Base-by-base conservation (phyloP, 306 rosid species). In the Fragaria nilgerrensis region DNA sequence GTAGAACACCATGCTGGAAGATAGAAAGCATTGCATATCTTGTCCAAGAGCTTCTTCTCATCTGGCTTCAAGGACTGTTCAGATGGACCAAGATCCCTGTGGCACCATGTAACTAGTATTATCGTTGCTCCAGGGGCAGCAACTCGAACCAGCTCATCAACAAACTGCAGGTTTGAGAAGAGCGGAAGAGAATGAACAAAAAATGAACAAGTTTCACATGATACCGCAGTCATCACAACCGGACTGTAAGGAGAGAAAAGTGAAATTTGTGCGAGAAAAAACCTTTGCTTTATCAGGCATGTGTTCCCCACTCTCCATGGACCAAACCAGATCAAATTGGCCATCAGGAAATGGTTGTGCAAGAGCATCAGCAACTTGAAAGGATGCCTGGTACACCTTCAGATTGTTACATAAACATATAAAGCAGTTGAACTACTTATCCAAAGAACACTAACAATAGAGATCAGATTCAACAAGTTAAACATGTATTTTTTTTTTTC, bases 241-340 rank as follows among this genome's bases (percentile, higher is more conserved):
- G 43, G 41, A 39, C 49, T 41, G 9, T 52, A 34, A 19, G 23
- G 9, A 23, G 29, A 15, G 27, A 49, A 2, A 23, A 74, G 9
- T 9, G 7, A 66, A 39, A 2, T n/a, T 50, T 19, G 23, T 22
- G 2, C 4, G 5, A 72, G 43, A 43, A 37, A 69, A 16, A 37
- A 86, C 97, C 97, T 92, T 92, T 6, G 88, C n/a, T 84, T 95
- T 95, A 83, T 90, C 95, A 58, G 97, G 98, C 97, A 95, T 95
- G 82, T 95, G 98, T 79, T 95, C 98, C 39, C 98, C 98, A 76
- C 98, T 95, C 83, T 95, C 98, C 98, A 95, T 90, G 64, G 97
- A 95, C 98, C 97, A 95, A 16, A 92, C 92, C 70, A 95, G 82
- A 82, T 95, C 97, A 75, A 95, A 95, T 52, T 85, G 78, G 9